Evolutionary conservation across 2,329 filamentous ascomycete species (phyloP).

Genomic region (Xylariaceae sp.): DNA sequence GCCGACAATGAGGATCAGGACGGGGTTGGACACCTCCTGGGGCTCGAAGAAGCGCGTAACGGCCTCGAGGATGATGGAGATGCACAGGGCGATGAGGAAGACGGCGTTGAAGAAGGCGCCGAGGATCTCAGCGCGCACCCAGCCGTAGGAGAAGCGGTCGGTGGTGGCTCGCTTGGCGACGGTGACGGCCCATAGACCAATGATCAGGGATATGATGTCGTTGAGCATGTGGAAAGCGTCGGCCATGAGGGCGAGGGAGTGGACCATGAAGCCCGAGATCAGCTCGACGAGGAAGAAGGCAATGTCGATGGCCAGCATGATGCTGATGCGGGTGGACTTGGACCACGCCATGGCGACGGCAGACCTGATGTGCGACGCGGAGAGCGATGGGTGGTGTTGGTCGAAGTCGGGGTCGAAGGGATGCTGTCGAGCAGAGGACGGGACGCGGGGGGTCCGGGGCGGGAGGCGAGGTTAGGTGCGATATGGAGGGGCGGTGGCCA

Average conservation of each 20-base stretch:
- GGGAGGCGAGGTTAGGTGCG: no score
- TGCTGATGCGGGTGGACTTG: slow-evolving; percentile 86
- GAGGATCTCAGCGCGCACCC: slow-evolving; percentile 94
- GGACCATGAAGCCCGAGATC: slow-evolving; percentile 77
- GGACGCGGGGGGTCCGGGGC: no score
- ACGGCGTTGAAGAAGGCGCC: slow-evolving; percentile 96
- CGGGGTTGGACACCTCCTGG: slow-evolving; percentile 78
- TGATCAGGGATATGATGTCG: slow-evolving; percentile 89
- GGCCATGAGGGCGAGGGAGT: slow-evolving; percentile 88
- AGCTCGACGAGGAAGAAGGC: slow-evolving; percentile 90
- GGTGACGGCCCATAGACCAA: slow-evolving; percentile 92
- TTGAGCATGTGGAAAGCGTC: slow-evolving; percentile 99
- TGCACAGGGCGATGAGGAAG: slow-evolving; percentile 91
- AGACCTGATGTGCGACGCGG: not conserved
- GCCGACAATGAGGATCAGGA: slow-evolving; percentile 85
- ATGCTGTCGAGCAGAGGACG: no score
- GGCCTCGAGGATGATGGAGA: slow-evolving; percentile 95
- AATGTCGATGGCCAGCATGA: slow-evolving; percentile 87
- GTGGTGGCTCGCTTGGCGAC: slow-evolving; percentile 81
- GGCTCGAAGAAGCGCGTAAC: slow-evolving; percentile 89
- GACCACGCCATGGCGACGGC: slow-evolving; percentile 69
- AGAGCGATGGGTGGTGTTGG: not conserved
- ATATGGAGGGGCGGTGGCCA: no score
- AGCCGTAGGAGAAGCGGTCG: slow-evolving; percentile 94
- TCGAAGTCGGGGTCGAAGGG: no score